phyloP scores from a whole-genome alignment of 2,329 filamentous ascomycete species.

The Cordyceps tenuipes region DNA sequence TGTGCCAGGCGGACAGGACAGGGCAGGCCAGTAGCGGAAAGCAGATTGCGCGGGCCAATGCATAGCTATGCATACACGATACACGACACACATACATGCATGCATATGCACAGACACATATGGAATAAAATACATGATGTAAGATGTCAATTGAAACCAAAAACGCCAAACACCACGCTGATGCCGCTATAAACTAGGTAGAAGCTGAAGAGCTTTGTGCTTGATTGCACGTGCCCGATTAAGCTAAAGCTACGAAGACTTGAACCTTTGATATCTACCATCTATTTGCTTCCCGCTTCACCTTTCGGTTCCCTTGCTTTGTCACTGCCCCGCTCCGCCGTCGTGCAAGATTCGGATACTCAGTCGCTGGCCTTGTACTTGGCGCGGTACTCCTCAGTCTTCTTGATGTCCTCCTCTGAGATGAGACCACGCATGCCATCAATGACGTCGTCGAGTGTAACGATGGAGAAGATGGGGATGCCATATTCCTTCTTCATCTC shows the following conservation, averaged over 20 bases:
- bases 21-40: background rate
- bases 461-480: constrained; percentile 74
- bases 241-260: background rate
- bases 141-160: constrained; percentile 1
- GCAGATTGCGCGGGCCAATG: background rate
- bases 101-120: background rate
- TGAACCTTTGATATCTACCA: constrained; percentile 5
- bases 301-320: background rate
- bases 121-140: background rate
- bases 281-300: background rate
- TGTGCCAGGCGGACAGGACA: background rate
- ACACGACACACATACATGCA: background rate
- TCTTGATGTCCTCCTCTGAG: constrained; percentile 53
- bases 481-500: constrained; percentile 75
- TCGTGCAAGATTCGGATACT: background rate
- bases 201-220: background rate
- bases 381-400: constrained; percentile 64
- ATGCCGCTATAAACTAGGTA: constrained; percentile 9
- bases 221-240: background rate
- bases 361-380: constrained; percentile 55
- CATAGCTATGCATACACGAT: background rate
- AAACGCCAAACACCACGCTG: constrained; percentile 11
- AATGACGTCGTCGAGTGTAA: constrained; percentile 79
- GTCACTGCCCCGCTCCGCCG: background rate
- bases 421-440: constrained; percentile 55